These are phyloP conservation scores for Ammopiptanthus mongolicus DNA, from an alignment of 306 rosid species.

Conservation along the genomic window DNA sequence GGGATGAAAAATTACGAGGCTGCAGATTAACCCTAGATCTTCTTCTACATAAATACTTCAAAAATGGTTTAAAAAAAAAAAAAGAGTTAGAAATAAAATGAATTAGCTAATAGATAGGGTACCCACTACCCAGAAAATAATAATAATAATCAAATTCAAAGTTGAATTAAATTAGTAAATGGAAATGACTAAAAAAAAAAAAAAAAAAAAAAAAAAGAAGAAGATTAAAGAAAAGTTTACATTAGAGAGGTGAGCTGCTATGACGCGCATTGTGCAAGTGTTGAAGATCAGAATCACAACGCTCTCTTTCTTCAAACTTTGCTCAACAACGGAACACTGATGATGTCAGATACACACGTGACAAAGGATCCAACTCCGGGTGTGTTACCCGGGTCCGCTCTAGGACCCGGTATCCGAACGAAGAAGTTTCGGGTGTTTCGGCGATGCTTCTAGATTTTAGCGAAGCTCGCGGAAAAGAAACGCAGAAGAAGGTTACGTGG, in stretches of 20 bases:
- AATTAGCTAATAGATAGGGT: not conserved
- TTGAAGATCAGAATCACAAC: not conserved
- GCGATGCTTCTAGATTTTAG: no score
- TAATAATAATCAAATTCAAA: not conserved
- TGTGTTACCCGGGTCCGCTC: not conserved
- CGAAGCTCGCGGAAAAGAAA: no score
- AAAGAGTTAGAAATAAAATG: not conserved
- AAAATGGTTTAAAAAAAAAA: not conserved
- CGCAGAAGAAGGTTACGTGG: no score
- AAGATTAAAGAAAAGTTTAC: constrained; percentile 22
- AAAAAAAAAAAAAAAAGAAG: not conserved
- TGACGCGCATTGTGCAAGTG: constrained; percentile 48
- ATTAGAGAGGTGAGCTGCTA: constrained; percentile 42
- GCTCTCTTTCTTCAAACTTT: not conserved
- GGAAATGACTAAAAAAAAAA: not conserved
- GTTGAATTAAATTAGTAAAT: not conserved
- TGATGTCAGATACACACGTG: not conserved
- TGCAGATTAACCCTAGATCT: constrained; percentile 30
- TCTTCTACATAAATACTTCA: constrained; percentile 59
- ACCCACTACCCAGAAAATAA: not conserved
- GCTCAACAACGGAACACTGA: not conserved
- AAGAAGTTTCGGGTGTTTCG: not conserved
- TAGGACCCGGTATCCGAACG: not conserved
- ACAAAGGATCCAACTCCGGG: not conserved
- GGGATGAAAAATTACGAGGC: constrained; percentile 51